Percentiles rank a stretch among this genome's conserved stretches.
These are phyloP conservation scores for Metahyphopichia silvanorum DNA, from an alignment of 805 yeast genomes.

Conservation along the genomic window DNA sequence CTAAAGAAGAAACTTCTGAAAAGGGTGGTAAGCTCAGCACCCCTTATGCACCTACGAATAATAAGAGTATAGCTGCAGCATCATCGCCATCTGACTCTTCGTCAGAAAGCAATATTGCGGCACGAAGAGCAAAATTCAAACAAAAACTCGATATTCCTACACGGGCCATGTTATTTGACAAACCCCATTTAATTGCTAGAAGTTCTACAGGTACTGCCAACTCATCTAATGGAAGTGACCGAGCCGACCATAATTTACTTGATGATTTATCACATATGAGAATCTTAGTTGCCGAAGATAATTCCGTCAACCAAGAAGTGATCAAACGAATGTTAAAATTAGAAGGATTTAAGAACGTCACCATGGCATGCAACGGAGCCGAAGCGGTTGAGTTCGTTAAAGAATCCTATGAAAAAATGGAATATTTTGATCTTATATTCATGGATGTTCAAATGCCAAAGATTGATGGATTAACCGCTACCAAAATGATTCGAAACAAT, in stretches of 20 bases:
- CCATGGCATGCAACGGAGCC: constrained; percentile 84
- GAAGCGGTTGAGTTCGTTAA: constrained; percentile 76
- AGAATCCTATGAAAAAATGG: constrained; percentile 37
- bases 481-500: constrained; percentile 65
- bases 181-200: constrained; percentile 43
- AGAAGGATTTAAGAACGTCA: constrained; percentile 72
- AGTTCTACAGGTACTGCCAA: constrained; percentile 54
- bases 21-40: no score
- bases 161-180: constrained; percentile 24
- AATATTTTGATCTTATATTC: constrained; percentile 67
- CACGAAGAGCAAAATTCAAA: no score
- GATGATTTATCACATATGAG: constrained; percentile 32
- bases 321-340: constrained; percentile 81
- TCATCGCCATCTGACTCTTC: no score
- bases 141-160: constrained; percentile 9
- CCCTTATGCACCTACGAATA: no score
- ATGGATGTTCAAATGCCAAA: constrained; percentile 99
- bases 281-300: constrained; percentile 91
- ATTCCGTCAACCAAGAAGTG: constrained; percentile 90
- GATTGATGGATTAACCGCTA: constrained; percentile 85
- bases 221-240: constrained; percentile 15
- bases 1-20: no score
- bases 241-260: constrained; percentile 15
- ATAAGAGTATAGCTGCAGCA: no score
- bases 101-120: no score